Evolutionary conservation across 169 alveolate species (phyloP).

Genomic region (Theileria luwenshuni): DNA sequence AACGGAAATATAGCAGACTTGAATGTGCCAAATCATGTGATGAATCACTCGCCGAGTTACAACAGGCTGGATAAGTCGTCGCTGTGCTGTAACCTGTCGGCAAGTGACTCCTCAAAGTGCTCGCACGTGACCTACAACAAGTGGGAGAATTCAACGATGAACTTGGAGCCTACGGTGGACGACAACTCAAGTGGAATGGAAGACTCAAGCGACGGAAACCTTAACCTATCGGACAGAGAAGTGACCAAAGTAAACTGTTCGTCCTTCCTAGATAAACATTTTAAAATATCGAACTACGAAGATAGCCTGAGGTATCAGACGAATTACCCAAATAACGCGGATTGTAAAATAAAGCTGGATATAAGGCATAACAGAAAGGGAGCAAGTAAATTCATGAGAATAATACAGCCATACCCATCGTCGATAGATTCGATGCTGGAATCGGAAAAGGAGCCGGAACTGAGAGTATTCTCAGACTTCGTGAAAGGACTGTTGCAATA

Average conservation of each 20-base stretch:
- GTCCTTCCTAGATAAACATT: background rate
- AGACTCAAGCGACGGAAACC: slow-evolving; percentile 5
- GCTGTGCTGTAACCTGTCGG: slow-evolving; percentile 46
- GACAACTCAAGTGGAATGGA: slow-evolving; percentile 18
- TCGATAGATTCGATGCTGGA: slow-evolving; percentile 54
- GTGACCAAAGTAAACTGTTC: background rate
- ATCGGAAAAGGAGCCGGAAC: slow-evolving; percentile 11
- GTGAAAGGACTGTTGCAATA: slow-evolving; percentile 82
- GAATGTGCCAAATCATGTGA: slow-evolving; percentile 28
- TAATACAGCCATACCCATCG: slow-evolving; percentile 50
- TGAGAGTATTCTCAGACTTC: slow-evolving; percentile 69
- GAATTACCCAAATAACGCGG: background rate
- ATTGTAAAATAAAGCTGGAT: slow-evolving; percentile 37
- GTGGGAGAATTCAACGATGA: slow-evolving; percentile 17
- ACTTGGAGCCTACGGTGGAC: slow-evolving; percentile 13
- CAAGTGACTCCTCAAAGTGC: slow-evolving; percentile 53
- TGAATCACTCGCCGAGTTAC: slow-evolving; percentile 31
- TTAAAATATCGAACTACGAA: slow-evolving; percentile 8
- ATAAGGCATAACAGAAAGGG: slow-evolving; percentile 42
- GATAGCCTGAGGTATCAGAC: background rate
- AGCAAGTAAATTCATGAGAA: slow-evolving; percentile 46
- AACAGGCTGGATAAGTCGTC: slow-evolving; percentile 32
- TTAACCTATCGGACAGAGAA: background rate
- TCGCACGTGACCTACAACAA: slow-evolving; percentile 27
- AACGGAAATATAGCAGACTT: slow-evolving; percentile 64